Percentiles rank a stretch among this genome's conserved stretches.
Evolutionary conservation across 1,284 basidiomycete species (phyloP).

Genomic region (Trichosporon sp.): DNA sequence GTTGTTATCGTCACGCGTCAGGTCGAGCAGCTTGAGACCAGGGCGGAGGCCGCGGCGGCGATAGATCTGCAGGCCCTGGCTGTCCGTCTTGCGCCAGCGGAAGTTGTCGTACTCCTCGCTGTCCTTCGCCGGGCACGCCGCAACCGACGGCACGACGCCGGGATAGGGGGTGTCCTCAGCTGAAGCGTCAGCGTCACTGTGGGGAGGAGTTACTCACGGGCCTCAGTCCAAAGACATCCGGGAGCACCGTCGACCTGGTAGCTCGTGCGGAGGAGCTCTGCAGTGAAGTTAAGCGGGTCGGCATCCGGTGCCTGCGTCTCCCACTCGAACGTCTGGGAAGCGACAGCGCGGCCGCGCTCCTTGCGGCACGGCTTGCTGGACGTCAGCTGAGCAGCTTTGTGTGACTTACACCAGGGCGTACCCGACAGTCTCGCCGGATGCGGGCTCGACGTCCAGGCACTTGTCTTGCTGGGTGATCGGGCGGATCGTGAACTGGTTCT

Average conservation of each 20-base stretch:
- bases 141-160: background rate
- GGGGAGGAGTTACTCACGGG: background rate
- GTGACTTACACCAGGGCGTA: background rate
- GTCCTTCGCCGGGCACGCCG: conserved; percentile 5
- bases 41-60: background rate
- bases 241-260: background rate
- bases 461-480: background rate
- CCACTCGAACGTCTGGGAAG: conserved; percentile 9
- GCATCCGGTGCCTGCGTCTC: background rate
- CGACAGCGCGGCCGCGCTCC: background rate
- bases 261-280: conserved; percentile 1
- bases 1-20: conserved; percentile 5
- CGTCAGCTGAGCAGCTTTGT: background rate
- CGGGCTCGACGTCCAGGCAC: conserved; percentile 14
- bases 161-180: conserved; percentile 1
- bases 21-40: background rate
- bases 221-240: background rate
- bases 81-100: background rate
- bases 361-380: background rate
- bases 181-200: background rate
- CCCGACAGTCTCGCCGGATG: background rate
- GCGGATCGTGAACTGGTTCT: conserved; percentile 17
- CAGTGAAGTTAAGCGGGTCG: background rate
- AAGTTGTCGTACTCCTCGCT: conserved; percentile 12
- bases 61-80: background rate